Conservation (phyloP, 257 asterid species). For the Solanum gandarillasii region DNA sequence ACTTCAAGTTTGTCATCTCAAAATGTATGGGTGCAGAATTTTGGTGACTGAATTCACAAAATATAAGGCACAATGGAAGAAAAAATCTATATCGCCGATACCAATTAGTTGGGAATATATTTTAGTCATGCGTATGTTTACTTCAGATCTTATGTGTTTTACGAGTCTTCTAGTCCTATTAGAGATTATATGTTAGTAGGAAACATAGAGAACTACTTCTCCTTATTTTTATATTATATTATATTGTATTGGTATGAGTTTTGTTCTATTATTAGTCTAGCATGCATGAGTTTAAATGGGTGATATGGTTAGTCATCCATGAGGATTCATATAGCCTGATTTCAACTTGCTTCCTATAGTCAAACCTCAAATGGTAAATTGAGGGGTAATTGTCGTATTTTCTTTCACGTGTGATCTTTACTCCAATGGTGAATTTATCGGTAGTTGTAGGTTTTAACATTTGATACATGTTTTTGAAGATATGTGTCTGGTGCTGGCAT, state of each 20-base stretch:
- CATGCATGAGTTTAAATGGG: not conserved
- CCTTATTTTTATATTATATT: not conserved
- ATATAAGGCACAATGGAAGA: not conserved
- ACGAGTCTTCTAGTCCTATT: not conserved
- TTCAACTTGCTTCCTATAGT: not conserved
- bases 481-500: constrained; percentile 99
- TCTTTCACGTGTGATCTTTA: not conserved
- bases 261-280: not conserved
- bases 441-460: not conserved
- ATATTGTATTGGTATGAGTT: not conserved
- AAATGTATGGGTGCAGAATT: not conserved
- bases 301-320: not conserved
- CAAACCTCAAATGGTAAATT: not conserved
- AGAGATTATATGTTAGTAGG: not conserved
- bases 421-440: not conserved
- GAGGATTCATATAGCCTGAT: not conserved
- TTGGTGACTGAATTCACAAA: not conserved
- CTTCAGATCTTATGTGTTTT: not conserved
- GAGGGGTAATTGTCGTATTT: not conserved
- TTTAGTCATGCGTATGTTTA: not conserved
- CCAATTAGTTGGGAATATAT: not conserved
- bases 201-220: not conserved
- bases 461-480: constrained; percentile 27
- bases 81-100: not conserved
- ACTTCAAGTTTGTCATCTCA: not conserved